These are phyloP conservation scores for Alternaria triticimaculans DNA, from an alignment of 2,329 filamentous ascomycete genomes.

Conservation along the genomic window DNA sequence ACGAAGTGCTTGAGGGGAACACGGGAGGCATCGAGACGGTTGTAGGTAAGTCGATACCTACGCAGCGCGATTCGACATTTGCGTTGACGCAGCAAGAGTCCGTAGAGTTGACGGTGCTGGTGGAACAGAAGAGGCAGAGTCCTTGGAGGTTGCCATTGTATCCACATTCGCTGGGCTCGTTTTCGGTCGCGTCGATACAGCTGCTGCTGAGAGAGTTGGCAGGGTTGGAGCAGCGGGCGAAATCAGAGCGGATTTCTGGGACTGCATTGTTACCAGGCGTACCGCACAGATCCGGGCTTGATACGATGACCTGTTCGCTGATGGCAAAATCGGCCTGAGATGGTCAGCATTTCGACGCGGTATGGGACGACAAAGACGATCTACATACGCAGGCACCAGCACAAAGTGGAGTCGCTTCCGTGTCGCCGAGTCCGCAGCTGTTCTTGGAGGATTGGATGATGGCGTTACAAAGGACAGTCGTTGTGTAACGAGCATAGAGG, in stretches of 20 bases:
- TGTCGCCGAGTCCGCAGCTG: conserved; percentile 70
- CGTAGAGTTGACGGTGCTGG: conserved; percentile 86
- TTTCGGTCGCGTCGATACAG: conserved; percentile 78
- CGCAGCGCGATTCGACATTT: conserved; percentile 74
- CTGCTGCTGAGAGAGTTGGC: conserved; percentile 75
- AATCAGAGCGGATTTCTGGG: conserved; percentile 86
- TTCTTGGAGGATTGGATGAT: conserved; percentile 87
- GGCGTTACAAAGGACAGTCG: conserved; percentile 88
- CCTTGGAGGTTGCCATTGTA: conserved; percentile 74
- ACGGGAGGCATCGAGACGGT: conserved; percentile 67
- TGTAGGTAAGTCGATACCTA: conserved; percentile 77
- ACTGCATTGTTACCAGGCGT: conserved; percentile 70
- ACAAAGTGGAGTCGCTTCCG: conserved; percentile 76
- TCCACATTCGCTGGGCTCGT: conserved; percentile 88
- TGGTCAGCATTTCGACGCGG: conserved; percentile 38
- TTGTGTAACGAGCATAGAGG: conserved; percentile 92
- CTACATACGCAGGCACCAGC: conserved; percentile 81
- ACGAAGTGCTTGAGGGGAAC: conserved; percentile 65
- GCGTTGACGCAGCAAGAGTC: conserved; percentile 93
- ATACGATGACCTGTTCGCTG: conserved; percentile 84
- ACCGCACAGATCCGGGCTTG: conserved; percentile 75
- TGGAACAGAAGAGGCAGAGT: conserved; percentile 84
- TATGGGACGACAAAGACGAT: neutral
- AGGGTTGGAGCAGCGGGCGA: conserved; percentile 85
- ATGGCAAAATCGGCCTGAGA: conserved; percentile 78